Evolutionary conservation across 2,329 filamentous ascomycete species (phyloP).

Genomic region (Arthrobotrys conoides): DNA sequence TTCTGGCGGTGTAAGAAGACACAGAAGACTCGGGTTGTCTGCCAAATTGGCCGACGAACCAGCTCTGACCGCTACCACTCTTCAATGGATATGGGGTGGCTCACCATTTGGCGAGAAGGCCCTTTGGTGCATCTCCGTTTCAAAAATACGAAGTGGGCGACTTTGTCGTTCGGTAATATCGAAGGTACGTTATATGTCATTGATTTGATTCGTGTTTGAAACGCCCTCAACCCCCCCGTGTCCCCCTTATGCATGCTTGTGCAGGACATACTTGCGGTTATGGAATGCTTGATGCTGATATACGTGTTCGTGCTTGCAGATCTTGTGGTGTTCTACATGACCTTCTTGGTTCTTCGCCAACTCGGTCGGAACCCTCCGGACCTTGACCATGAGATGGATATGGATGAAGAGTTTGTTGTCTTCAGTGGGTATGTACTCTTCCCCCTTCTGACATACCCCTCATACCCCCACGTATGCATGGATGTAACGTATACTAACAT

Average conservation of each 20-base stretch:
- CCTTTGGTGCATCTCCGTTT: conserved; percentile 63
- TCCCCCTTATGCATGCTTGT: conserved; percentile 22
- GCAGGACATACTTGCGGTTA: conserved; percentile 12
- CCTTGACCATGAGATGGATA: conserved; percentile 63
- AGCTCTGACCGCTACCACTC: conserved; percentile 63
- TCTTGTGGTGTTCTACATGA: conserved; percentile 64
- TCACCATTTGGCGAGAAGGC: conserved; percentile 63
- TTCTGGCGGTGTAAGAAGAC: conserved; percentile 64
- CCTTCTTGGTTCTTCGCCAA: conserved; percentile 64
- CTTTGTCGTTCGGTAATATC: conserved; percentile 64
- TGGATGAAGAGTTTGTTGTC: conserved; percentile 63
- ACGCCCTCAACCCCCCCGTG: not conserved
- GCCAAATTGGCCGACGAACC: conserved; percentile 62
- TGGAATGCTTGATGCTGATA: conserved; percentile 40
- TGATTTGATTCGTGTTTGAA: conserved; percentile 17
- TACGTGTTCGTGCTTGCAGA: conserved; percentile 61
- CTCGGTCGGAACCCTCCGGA: conserved; percentile 62
- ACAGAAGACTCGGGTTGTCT: conserved; percentile 63
- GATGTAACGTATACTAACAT: conserved; percentile 10
- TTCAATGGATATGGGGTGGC: conserved; percentile 63
- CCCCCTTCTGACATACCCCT: not conserved
- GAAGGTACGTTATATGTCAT: conserved; percentile 62
- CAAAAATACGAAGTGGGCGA: conserved; percentile 63
- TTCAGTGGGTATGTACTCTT: conserved; percentile 62
- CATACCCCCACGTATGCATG: not conserved